These are phyloP conservation scores for Ceratocystiopsis minuta DNA, from an alignment of 2,329 filamentous ascomycete genomes.

Conservation along the genomic window DNA sequence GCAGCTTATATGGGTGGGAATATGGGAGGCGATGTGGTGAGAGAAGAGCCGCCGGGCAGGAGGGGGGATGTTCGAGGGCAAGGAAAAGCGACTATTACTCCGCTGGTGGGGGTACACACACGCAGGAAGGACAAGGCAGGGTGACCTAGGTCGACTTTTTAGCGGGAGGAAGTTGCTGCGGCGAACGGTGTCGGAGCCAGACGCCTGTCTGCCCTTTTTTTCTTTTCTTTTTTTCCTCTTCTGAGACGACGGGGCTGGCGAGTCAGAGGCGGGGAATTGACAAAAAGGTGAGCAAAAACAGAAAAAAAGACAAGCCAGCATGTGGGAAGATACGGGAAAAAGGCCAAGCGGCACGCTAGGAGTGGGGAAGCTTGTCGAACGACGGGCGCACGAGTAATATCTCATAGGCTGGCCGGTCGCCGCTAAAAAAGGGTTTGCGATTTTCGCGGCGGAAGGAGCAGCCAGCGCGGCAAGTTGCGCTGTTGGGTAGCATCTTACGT, in stretches of 20 bases:
- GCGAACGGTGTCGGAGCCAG: constrained; percentile 10
- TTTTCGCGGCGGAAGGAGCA: too few relatives aligned
- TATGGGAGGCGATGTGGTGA: background rate
- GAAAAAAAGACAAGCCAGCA: constrained; percentile 1
- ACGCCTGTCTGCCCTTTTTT: background rate
- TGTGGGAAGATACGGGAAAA: too few relatives aligned
- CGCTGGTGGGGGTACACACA: constrained; percentile 1
- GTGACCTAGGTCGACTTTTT: background rate
- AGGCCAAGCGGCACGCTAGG: background rate
- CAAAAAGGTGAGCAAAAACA: constrained; percentile 3
- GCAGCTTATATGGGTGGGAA: constrained; percentile 6
- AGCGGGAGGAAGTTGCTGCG: constrained; percentile 4
- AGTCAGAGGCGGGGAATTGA: constrained; percentile 11
- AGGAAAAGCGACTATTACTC: background rate
- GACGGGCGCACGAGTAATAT: too few relatives aligned
- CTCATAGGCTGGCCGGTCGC: too few relatives aligned
- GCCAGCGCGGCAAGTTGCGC: too few relatives aligned
- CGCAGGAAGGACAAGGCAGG: constrained; percentile 1
- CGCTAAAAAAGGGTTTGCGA: too few relatives aligned
- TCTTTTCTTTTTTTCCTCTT: background rate
- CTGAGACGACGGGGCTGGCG: constrained; percentile 5
- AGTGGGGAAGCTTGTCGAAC: constrained; percentile 4
- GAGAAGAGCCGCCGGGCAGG: background rate
- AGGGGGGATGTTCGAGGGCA: background rate
- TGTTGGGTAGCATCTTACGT: too few relatives aligned